Evolutionary conservation across 2,329 filamentous ascomycete species (phyloP).

Genomic region (Chaetomiaceae sp.): DNA sequence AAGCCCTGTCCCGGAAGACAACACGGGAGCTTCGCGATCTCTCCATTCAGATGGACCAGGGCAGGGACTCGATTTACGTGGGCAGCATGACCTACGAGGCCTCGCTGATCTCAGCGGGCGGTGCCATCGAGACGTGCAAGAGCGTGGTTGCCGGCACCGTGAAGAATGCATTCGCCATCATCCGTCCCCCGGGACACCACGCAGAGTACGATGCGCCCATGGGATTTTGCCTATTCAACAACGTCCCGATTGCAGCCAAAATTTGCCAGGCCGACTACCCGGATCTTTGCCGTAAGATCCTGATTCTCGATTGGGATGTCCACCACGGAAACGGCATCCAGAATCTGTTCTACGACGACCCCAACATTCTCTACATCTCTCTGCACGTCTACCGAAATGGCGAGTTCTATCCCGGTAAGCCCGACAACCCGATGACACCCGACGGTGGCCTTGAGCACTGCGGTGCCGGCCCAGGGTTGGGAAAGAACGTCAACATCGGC

Average conservation of each 20-base stretch:
- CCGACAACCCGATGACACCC: constrained; percentile 51
- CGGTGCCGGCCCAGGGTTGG: constrained; percentile 49
- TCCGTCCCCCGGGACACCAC: constrained; percentile 91
- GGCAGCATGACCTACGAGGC: constrained; percentile 77
- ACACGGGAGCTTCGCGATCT: constrained; percentile 64
- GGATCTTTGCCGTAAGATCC: constrained; percentile 74
- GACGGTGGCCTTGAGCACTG: constrained; percentile 59
- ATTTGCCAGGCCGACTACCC: constrained; percentile 81
- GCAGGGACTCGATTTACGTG: constrained; percentile 75
- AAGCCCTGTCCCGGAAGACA: constrained; percentile 48
- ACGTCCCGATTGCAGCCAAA: constrained; percentile 86
- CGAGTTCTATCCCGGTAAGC: constrained; percentile 73
- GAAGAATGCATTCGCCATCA: constrained; percentile 93
- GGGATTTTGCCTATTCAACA: constrained; percentile 98
- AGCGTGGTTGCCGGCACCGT: constrained; percentile 78
- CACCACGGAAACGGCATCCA: constrained; percentile 88
- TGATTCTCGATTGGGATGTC: constrained; percentile 90
- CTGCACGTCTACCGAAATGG: constrained; percentile 84
- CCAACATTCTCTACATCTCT: constrained; percentile 93
- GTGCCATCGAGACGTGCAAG: constrained; percentile 92
- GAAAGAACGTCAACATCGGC: constrained; percentile 62
- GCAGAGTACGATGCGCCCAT: constrained; percentile 81
- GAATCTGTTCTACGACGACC: constrained; percentile 91
- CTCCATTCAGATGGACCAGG: constrained; percentile 56
- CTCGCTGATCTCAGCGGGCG: constrained; percentile 78